Base-by-base conservation (phyloP, 2,329 filamentous ascomycete genomes). In the Venturia oleaginea region DNA sequence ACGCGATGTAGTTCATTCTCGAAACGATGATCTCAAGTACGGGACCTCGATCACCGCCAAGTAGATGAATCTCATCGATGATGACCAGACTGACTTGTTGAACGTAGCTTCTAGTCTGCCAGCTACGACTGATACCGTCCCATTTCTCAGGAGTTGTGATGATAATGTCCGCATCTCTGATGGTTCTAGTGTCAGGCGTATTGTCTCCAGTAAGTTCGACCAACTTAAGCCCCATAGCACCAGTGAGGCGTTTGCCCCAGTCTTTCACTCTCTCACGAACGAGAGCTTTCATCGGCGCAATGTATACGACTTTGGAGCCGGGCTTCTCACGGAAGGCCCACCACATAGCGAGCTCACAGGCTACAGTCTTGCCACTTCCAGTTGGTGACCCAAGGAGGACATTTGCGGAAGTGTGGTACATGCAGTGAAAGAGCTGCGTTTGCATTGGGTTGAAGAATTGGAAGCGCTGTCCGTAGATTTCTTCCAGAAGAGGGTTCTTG, bases 401-500 rank as follows among this genome's bases (percentile, higher is more conserved):
- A 72, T 99, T 99, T 57, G 90, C 88, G 8, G 89, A 77, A 0
- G 94, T 97, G 73, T 97, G 89, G 69, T 99, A 99, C 40, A 99
- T 83, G 17, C 91, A 93, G 72, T 99, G 94, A 77, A 99, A 99
- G 62, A 99, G 91, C 72, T 99, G 94, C 0, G 94, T 97, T 76
- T 99, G 94, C 95, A 99, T 97, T 0, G 94, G 94, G 72, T 99
- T 99, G 82, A 99, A 99, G 76, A 88, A 99, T 68, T 94, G 88
- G 75, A 99, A 99, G 38, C 92, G 85, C 73, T 93, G 81, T 0
- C 83, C 86, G 71, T 99, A 99, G 1, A 99, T 84, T 66, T 94
- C 91, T 73, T 99, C 93, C 0, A 99, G 77, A 0, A 86, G 81
- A 0, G 91, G 86, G 67, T 97, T 96, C 72, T 96, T 92, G 51